A percentile compares a stretch with the other conserved stretches of the same genome.
Conservation (phyloP, 176 grass and related monocot genomes). For the Coix lacrymajobi region DNA sequence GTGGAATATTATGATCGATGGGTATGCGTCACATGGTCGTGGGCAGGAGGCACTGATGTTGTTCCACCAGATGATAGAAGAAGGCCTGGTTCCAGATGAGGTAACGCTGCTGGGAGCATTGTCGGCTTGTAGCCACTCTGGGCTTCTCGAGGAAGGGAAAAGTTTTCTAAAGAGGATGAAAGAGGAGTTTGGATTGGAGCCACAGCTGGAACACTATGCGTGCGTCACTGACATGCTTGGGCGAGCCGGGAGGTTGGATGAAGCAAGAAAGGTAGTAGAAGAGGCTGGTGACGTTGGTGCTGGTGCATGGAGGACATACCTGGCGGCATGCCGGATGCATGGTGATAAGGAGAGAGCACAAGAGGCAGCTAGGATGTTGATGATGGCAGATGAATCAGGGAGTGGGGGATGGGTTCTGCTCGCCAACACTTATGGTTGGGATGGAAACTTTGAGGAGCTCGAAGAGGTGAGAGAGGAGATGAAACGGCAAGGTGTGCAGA, state of each 20-base stretch:
- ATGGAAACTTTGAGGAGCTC: constrained; percentile 45
- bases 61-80: constrained; percentile 42
- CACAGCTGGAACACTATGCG: constrained; percentile 48
- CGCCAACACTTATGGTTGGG: constrained; percentile 39
- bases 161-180: constrained; percentile 36
- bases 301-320: constrained; percentile 52
- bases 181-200: constrained; percentile 49
- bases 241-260: constrained; percentile 46
- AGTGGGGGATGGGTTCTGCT: constrained; percentile 50
- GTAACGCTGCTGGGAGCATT: constrained; percentile 45
- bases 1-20: constrained; percentile 82
- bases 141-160: constrained; percentile 51
- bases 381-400: constrained; percentile 21
- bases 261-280: constrained; percentile 36
- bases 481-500: constrained; percentile 42
- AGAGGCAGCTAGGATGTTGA: constrained; percentile 44
- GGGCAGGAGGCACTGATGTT: constrained; percentile 41
- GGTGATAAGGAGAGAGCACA: constrained; percentile 40
- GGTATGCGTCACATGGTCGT: constrained; percentile 52
- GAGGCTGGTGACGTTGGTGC: constrained; percentile 37
- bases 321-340: constrained; percentile 56
- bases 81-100: constrained; percentile 42
- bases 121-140: constrained; percentile 58
- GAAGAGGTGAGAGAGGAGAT: constrained; percentile 47
- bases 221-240: constrained; percentile 59